phyloP scores from a whole-genome alignment of 495 filamentous ascomycete species.

The Annulohypoxylon bovei region DNA sequence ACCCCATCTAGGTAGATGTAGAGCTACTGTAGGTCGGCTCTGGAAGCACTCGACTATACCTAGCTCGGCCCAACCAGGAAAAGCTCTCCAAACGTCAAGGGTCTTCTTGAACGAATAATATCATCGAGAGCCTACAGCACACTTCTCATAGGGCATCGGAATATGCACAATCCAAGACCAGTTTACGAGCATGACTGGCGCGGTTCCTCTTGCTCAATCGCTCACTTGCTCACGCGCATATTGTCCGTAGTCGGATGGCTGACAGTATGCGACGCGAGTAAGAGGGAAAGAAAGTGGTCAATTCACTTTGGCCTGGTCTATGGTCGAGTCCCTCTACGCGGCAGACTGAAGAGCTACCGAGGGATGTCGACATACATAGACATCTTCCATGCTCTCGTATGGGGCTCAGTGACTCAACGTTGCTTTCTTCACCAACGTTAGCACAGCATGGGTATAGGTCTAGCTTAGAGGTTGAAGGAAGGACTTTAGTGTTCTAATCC shows the following conservation, averaged over 20 bases:
- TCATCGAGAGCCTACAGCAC: slow-evolving; percentile 38
- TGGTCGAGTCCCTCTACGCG: neutral
- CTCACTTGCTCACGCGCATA: slow-evolving; percentile 31
- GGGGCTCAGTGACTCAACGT: slow-evolving; percentile 35
- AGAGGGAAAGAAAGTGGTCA: slow-evolving; percentile 11
- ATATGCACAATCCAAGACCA: slow-evolving; percentile 48
- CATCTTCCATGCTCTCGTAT: slow-evolving; percentile 8
- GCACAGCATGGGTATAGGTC: slow-evolving; percentile 3
- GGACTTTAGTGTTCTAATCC: slow-evolving; percentile 21
- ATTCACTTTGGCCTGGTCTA: neutral
- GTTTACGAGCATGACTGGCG: slow-evolving; percentile 42
- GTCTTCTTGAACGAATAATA: slow-evolving; percentile 38
- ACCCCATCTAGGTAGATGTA: slow-evolving; percentile 32
- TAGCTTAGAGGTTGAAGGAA: slow-evolving; percentile 21
- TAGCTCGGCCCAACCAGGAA: slow-evolving; percentile 44
- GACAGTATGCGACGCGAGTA: slow-evolving; percentile 27
- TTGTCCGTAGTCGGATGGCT: slow-evolving; percentile 37
- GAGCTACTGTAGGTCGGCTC: slow-evolving; percentile 32
- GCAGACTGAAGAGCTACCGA: neutral
- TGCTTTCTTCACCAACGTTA: slow-evolving; percentile 26
- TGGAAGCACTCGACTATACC: slow-evolving; percentile 37
- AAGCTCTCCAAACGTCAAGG: slow-evolving; percentile 43
- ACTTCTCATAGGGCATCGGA: slow-evolving; percentile 46
- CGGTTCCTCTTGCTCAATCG: slow-evolving; percentile 38
- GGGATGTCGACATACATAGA: slow-evolving; percentile 2